A percentile compares a stretch with the other conserved stretches of the same genome.
These are phyloP conservation scores for Tremellales sp. DNA, from an alignment of 1,284 basidiomycete species.

Conservation along the genomic window DNA sequence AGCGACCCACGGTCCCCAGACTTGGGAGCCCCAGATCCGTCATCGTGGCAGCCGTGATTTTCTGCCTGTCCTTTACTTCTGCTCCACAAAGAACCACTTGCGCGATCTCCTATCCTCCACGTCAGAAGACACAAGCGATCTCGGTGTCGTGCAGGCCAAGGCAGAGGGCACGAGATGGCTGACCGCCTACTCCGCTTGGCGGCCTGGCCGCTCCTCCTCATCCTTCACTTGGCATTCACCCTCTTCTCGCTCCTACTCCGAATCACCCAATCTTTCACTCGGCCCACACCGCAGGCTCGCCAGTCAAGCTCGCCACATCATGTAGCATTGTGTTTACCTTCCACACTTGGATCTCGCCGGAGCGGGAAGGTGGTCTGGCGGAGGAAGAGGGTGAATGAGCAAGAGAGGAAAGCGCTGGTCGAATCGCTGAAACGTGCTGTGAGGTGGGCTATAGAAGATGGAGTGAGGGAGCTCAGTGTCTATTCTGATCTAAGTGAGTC, in stretches of 20 bases:
- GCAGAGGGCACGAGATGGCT: too few relatives aligned
- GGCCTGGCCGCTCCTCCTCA: conserved; percentile 25
- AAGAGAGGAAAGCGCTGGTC: conserved; percentile 12
- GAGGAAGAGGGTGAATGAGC: background rate
- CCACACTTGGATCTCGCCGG: background rate
- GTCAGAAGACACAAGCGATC: too few relatives aligned
- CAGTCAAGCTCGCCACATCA: background rate
- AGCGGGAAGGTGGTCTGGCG: conserved; percentile 3
- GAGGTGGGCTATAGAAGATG: conserved; percentile 29
- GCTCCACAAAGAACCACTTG: too few relatives aligned
- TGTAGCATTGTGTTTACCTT: background rate
- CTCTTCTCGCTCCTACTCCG: conserved; percentile 31
- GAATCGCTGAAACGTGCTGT: conserved; percentile 26
- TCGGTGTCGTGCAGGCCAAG: too few relatives aligned
- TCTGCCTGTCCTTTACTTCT: too few relatives aligned
- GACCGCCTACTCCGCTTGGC: background rate
- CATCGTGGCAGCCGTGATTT: too few relatives aligned
- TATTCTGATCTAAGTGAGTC: conserved; percentile 11
- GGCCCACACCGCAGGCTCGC: background rate
- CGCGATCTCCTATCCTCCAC: too few relatives aligned
- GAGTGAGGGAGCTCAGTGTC: conserved; percentile 29
- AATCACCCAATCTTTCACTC: conserved; percentile 22
- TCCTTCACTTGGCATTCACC: conserved; percentile 34
- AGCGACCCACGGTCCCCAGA: too few relatives aligned
- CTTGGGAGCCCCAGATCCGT: too few relatives aligned